Evolutionary conservation across 2,329 filamentous ascomycete genomes (phyloP).

Genomic region (Scleromitrula shiraiana): DNA sequence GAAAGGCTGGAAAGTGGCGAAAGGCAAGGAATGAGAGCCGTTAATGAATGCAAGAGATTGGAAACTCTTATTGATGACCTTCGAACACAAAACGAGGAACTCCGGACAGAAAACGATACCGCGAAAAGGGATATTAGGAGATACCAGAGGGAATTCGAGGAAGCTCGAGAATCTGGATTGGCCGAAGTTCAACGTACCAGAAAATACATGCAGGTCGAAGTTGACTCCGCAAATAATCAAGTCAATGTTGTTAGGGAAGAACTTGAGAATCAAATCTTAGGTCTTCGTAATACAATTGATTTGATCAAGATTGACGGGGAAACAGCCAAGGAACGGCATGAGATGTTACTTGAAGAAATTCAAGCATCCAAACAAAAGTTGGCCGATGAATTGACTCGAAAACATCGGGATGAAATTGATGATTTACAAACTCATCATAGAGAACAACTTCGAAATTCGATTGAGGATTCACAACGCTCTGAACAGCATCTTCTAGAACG

Average conservation of each 20-base stretch:
- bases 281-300: constrained; percentile 68
- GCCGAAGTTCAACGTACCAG: constrained; percentile 76
- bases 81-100: constrained; percentile 59
- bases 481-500: constrained; percentile 77
- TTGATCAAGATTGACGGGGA: constrained; percentile 72
- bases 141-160: constrained; percentile 74
- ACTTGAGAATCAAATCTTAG: constrained; percentile 69
- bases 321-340: constrained; percentile 69
- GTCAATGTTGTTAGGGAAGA: constrained; percentile 76
- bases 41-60: constrained; percentile 53
- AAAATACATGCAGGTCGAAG: constrained; percentile 68
- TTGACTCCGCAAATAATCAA: constrained; percentile 77
- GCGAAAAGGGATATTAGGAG: constrained; percentile 39
- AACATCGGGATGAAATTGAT: constrained; percentile 62
- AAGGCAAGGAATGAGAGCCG: constrained; percentile 55
- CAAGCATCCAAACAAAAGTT: constrained; percentile 57
- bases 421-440: constrained; percentile 70
- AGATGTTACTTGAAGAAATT: constrained; percentile 78
- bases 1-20: constrained; percentile 58
- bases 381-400: constrained; percentile 43
- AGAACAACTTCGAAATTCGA: constrained; percentile 61
- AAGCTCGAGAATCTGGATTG: constrained; percentile 71
- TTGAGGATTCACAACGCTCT: constrained; percentile 73
- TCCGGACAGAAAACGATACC: constrained; percentile 56
- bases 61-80: constrained; percentile 48